Evolutionary conservation across 1,284 basidiomycete species (phyloP).

Genomic region (Trametes polyzona): DNA sequence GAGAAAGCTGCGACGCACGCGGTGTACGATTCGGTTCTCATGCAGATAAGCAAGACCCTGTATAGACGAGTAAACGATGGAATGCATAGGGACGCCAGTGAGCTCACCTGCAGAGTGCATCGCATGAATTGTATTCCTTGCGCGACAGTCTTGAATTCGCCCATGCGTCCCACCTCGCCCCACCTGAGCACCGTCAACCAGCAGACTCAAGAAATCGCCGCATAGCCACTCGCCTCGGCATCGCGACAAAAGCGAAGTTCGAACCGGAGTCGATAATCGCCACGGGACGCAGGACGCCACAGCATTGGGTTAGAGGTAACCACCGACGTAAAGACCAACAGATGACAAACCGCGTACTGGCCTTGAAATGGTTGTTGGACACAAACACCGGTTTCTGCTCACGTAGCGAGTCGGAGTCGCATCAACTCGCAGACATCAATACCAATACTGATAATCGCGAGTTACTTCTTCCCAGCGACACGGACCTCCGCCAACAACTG

Average conservation of each 20-base stretch:
- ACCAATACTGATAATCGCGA: too few species aligned
- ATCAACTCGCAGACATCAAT: too few species aligned
- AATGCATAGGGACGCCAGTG: too few species aligned
- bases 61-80: too few species aligned
- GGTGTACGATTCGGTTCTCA: neutral
- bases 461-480: too few species aligned
- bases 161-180: neutral
- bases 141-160: neutral
- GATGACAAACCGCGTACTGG: neutral
- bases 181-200: neutral
- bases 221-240: constrained; percentile 4
- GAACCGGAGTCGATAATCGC: constrained; percentile 5
- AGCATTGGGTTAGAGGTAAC: neutral
- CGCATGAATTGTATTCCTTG: constrained; percentile 1
- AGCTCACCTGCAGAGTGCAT: constrained; percentile 7
- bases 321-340: too few species aligned
- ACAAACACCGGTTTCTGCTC: too few species aligned
- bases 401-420: too few species aligned
- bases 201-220: too few species aligned
- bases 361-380: neutral
- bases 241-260: constrained; percentile 1
- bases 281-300: constrained; percentile 4
- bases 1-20: neutral
- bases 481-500: too few species aligned
- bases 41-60: neutral